Conservation (phyloP, 345 rosid genomes). For the Arabis hirsuta region DNA sequence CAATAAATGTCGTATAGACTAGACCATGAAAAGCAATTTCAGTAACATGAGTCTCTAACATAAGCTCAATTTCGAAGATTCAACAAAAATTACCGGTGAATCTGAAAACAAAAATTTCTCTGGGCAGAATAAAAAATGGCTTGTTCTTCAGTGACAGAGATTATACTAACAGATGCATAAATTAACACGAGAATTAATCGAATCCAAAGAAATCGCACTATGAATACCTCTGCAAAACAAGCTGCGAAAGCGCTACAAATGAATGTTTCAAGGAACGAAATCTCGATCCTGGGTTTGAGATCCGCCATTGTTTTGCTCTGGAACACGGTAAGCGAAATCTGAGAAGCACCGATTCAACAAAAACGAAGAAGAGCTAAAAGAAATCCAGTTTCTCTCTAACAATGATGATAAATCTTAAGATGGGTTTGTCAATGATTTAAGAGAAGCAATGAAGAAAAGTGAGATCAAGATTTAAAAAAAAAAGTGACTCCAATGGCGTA, state of each 20-base stretch:
- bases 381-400: neutral
- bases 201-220: neutral
- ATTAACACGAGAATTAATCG: neutral
- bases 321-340: constrained; percentile 36
- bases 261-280: constrained; percentile 84
- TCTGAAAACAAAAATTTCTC: constrained; percentile 1
- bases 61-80: constrained; percentile 17
- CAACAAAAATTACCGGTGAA: neutral
- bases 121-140: neutral
- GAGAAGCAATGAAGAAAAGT: constrained; percentile 39
- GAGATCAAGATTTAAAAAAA: constrained; percentile 4
- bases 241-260: constrained; percentile 96
- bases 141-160: constrained; percentile 2
- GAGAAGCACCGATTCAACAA: constrained; percentile 37
- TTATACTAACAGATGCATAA: constrained; percentile 8
- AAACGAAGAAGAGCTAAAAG: too few relatives aligned
- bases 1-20: constrained; percentile 1
- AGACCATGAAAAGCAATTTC: constrained; percentile 12
- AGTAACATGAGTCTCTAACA: neutral
- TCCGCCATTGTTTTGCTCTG: constrained; percentile 54
- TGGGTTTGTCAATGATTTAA: constrained; percentile 9
- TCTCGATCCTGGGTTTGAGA: constrained; percentile 61
- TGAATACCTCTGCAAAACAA: constrained; percentile 92
- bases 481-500: constrained; percentile 43
- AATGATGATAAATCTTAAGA: neutral